Conservation (phyloP, 345 rosid species). For the sweet orange (Citrus sinensis) region DVS_A1.0 CM039161.1:1736501-1737000, state of each 20-base stretch:
- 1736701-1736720: not conserved
- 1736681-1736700: not conserved
- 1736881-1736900: constrained; percentile 96
- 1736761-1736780: not conserved
- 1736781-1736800: not conserved
- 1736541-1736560: not conserved
- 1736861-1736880: constrained; percentile 76
- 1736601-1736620: not conserved
- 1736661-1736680: not conserved
- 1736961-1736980: not conserved
- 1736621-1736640: not conserved
- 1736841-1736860: constrained; percentile 52
- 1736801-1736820: constrained; percentile 28
- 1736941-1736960: constrained; percentile 41
- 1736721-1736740: not conserved
- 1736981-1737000: not conserved
- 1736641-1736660: not conserved
- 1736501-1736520: too few relatives aligned
- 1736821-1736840: constrained; percentile 21
- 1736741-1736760: not conserved
- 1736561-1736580: not conserved
- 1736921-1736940: constrained; percentile 57
- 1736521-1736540: not conserved
- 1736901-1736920: constrained; percentile 98
- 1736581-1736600: not conserved